These are phyloP conservation scores for Vachellia collinsii DNA, from an alignment of 306 rosid genomes.

Conservation along the genomic window DNA sequence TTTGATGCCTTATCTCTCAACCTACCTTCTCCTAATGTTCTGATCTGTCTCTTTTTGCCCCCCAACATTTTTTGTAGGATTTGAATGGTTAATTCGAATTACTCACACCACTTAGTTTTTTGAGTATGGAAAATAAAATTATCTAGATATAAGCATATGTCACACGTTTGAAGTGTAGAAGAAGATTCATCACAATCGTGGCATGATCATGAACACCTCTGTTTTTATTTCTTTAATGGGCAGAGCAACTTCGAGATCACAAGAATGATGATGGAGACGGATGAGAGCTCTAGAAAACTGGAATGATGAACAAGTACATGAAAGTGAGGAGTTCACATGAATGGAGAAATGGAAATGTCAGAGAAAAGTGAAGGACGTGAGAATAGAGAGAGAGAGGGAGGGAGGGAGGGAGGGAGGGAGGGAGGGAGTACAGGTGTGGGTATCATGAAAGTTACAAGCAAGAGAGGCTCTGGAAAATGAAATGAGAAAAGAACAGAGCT, in stretches of 20 bases:
- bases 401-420: too few relatives aligned
- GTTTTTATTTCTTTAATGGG: not conserved
- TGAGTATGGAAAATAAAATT: not conserved
- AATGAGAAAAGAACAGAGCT: slow-evolving; percentile 35
- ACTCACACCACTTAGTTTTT: not conserved
- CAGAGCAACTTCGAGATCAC: not conserved
- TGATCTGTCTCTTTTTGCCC: not conserved
- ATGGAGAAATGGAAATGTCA: not conserved
- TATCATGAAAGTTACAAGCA: slow-evolving; percentile 1
- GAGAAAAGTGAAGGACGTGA: not conserved
- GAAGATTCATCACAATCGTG: not conserved
- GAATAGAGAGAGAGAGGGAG: not conserved
- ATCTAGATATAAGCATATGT: not conserved
- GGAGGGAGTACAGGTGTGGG: slow-evolving; percentile 13
- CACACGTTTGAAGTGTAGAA: not conserved
- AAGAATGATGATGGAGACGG: not conserved
- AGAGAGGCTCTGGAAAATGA: slow-evolving; percentile 31
- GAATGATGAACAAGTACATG: slow-evolving; percentile 29
- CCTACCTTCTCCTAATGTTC: not conserved
- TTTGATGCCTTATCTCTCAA: not conserved
- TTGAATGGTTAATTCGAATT: not conserved
- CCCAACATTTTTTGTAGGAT: not conserved
- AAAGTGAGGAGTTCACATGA: slow-evolving; percentile 43
- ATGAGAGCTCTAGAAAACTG: slow-evolving; percentile 12
- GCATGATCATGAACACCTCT: not conserved